These are phyloP conservation scores for Globisporangium uncinulatum DNA, from an alignment of 352 stramenopile species.

Conservation along the genomic window DNA sequence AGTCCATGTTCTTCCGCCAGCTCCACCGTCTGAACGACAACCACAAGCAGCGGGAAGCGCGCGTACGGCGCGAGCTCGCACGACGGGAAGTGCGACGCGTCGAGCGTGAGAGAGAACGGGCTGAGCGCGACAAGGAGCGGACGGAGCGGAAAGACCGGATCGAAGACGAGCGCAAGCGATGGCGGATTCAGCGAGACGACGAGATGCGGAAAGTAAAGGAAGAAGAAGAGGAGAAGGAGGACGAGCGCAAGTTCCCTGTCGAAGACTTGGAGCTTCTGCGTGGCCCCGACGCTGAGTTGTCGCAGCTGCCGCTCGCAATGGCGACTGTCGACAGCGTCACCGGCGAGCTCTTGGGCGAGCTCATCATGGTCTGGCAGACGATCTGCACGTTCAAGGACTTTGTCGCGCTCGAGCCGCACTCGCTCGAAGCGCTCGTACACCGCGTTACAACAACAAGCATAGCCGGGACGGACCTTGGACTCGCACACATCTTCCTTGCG, in stretches of 20 bases:
- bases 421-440: slow-evolving; percentile 51
- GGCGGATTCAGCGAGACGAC: slow-evolving; percentile 54
- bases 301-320: slow-evolving; percentile 28
- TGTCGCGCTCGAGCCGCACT: slow-evolving; percentile 49
- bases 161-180: slow-evolving; percentile 40
- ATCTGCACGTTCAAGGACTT: slow-evolving; percentile 74
- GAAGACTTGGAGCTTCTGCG: slow-evolving; percentile 63
- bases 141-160: slow-evolving; percentile 33
- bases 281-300: slow-evolving; percentile 23
- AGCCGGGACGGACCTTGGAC: slow-evolving; percentile 34
- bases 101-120: slow-evolving; percentile 51
- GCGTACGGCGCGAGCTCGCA: slow-evolving; percentile 47
- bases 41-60: slow-evolving; percentile 48
- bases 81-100: slow-evolving; percentile 55
- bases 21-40: slow-evolving; percentile 68
- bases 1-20: slow-evolving; percentile 86
- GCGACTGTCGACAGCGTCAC: slow-evolving; percentile 45
- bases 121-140: slow-evolving; percentile 55
- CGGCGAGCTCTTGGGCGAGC: slow-evolving; percentile 55
- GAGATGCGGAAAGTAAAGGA: slow-evolving; percentile 14
- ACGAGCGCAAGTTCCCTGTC: slow-evolving; percentile 61
- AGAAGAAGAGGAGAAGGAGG: slow-evolving; percentile 37
- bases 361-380: slow-evolving; percentile 78
- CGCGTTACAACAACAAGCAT: slow-evolving; percentile 42
- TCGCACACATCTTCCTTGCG: slow-evolving; percentile 67